A percentile compares a stretch with the other conserved stretches of the same genome.
Conservation (phyloP, 148 eudicot species). For the Rhododendron simsii region DNA sequence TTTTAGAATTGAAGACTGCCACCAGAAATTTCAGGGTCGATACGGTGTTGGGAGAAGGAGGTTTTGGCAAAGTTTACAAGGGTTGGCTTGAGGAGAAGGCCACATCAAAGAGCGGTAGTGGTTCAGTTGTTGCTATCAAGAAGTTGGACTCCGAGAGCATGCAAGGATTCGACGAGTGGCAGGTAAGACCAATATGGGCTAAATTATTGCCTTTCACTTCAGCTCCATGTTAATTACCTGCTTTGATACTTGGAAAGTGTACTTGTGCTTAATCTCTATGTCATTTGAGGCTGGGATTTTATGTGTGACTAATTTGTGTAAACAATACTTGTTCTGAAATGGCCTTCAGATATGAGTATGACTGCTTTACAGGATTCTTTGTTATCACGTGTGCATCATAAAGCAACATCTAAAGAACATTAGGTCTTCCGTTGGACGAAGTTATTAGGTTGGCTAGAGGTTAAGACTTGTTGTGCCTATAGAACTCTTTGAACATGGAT, state of each 20-base stretch:
- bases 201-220: background rate
- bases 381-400: background rate
- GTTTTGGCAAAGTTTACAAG: constrained; percentile 75
- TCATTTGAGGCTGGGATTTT: background rate
- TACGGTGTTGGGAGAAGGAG: constrained; percentile 54
- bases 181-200: constrained; percentile 22
- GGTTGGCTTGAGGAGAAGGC: constrained; percentile 61
- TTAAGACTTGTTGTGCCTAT: background rate
- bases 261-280: background rate
- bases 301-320: background rate
- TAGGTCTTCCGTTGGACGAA: background rate
- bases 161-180: constrained; percentile 86
- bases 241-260: background rate
- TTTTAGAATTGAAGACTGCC: constrained; percentile 50
- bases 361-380: background rate
- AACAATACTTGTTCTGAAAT: background rate
- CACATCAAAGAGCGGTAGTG: constrained; percentile 25
- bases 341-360: background rate
- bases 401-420: background rate
- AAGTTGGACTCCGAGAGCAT: constrained; percentile 66
- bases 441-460: background rate
- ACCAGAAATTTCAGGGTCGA: constrained; percentile 53
- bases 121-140: constrained; percentile 57
- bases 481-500: background rate
- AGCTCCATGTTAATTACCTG: background rate